phyloP scores from a whole-genome alignment of 768 basidiomycete species.

The Russula brevipes region DNA sequence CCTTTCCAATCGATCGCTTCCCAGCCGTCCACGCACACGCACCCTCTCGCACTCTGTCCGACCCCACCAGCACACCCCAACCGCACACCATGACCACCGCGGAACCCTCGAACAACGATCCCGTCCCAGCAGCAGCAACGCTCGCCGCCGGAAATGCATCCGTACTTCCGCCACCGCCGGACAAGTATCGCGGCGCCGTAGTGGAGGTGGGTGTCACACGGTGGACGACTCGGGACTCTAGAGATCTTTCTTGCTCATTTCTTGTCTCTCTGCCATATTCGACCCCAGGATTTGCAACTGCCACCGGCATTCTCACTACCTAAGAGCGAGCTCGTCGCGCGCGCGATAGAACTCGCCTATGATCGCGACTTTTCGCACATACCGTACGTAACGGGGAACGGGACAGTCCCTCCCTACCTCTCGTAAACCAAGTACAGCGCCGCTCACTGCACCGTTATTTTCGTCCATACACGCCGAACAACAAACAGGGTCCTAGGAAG shows the following conservation, averaged over 20 bases:
- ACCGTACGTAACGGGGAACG: conserved; percentile 51
- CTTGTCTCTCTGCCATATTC: neutral
- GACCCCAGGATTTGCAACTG: conserved; percentile 62
- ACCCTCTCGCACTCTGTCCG: neutral
- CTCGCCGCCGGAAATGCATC: neutral
- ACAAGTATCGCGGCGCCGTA: conserved; percentile 83
- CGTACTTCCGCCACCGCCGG: conserved; percentile 21
- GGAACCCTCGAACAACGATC: neutral
- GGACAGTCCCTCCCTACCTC: too few species aligned
- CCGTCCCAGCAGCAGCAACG: too few species aligned
- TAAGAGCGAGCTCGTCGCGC: conserved; percentile 59
- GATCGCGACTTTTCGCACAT: conserved; percentile 93
- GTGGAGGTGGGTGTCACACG: conserved; percentile 60
- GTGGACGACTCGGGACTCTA: neutral
- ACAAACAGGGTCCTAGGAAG: conserved; percentile 63
- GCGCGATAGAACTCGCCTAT: conserved; percentile 82
- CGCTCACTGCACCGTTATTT: too few species aligned
- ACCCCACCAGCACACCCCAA: neutral
- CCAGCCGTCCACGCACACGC: too few species aligned
- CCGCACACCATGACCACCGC: conserved; percentile 8
- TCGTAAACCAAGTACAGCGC: too few species aligned
- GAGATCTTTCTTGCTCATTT: conserved; percentile 6
- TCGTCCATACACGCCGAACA: too few species aligned
- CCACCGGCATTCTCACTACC: conserved; percentile 86
- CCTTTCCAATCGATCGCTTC: neutral